These are phyloP conservation scores for Cladosporium oxysporum DNA, from an alignment of 2,329 filamentous ascomycete genomes.

Conservation along the genomic window DNA sequence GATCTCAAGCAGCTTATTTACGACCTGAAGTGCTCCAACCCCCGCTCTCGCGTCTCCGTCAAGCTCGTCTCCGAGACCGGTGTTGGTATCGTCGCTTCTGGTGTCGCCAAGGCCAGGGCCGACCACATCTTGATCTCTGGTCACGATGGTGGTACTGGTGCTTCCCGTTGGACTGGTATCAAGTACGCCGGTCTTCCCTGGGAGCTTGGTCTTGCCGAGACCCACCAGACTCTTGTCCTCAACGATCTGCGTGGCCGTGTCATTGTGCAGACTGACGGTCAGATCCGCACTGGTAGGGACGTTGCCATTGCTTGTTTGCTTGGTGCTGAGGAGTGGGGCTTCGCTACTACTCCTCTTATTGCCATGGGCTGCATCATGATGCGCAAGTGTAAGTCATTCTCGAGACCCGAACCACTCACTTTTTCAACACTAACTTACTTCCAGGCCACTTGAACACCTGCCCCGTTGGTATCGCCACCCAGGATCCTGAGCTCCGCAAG, in stretches of 20 bases:
- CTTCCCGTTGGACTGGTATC: constrained; percentile 97
- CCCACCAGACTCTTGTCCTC: constrained; percentile 91
- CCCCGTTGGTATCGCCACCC: constrained; percentile 92
- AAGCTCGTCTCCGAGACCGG: constrained; percentile 97
- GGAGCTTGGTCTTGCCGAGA: constrained; percentile 95
- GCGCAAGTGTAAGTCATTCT: constrained; percentile 62
- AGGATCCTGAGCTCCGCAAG: constrained; percentile 89
- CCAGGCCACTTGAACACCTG: constrained; percentile 65
- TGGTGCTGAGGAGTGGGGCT: constrained; percentile 97
- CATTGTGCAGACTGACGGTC: constrained; percentile 93
- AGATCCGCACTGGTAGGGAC: constrained; percentile 88
- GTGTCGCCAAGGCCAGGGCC: constrained; percentile 95
- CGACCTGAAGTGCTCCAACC: constrained; percentile 94
- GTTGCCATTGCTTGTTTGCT: constrained; percentile 92
- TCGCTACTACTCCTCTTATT: constrained; percentile 90
- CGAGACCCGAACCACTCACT: not conserved
- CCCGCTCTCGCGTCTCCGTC: constrained; percentile 86
- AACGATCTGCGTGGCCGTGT: constrained; percentile 96
- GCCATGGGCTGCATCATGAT: constrained; percentile 98
- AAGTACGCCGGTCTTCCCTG: constrained; percentile 96
- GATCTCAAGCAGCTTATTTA: constrained; percentile 98
- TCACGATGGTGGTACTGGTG: constrained; percentile 95
- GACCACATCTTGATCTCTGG: constrained; percentile 96
- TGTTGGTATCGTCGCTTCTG: constrained; percentile 95
- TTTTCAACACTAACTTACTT: constrained; percentile 25